Base-by-base conservation (phyloP, 2,329 filamentous ascomycete genomes). In the Setomelanomma holmii region DNA sequence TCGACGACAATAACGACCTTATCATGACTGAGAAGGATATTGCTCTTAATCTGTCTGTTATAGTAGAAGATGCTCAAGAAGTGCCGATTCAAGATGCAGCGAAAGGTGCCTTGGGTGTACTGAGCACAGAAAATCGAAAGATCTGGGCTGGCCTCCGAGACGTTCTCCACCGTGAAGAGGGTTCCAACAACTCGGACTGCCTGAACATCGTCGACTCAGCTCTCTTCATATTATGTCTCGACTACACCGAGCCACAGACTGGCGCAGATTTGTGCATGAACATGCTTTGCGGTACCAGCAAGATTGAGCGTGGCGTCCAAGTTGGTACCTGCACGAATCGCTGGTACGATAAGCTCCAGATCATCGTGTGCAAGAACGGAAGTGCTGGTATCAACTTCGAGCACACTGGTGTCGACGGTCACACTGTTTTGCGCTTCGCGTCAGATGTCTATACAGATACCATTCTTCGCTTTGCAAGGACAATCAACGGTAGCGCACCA, bases 331-430 rank as follows among this genome's bases (percentile, higher is more conserved):
- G 95, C 77, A 97, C 93, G 12, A 99, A 99, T 75, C 84, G 95
- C 56, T 99, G 95, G 95, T 99, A 99, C 70, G 95, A 99, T 78
- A 99, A 99, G 79, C 82, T 99, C 41, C 95, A 99, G 72, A 97
- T 99, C 57, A 98, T 99, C 48, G 95, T 99, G 44, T 98, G 95
- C 82, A 96, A 96, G 79, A 99, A 98, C 76, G 95, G 95, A 51
- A 96, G 91, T 69, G 95, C 95, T 0, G 95, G 95, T 5, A 98
- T 99, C 85, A 99, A 99, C 78, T 98, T 99, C 67, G 95, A 99
- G 75, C 95, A 99, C 70, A 99, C 95, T 0, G 95, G 95, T 61
- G 93, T 99, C 4, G 95, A 99, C 68, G 95, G 95, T 1, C 95
- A 99, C 72, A 99, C 95, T 0, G 95, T 99, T 19, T 84, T 99